phyloP scores from a whole-genome alignment of 495 filamentous ascomycete species.

The Penicillium roqueforti region DNA sequence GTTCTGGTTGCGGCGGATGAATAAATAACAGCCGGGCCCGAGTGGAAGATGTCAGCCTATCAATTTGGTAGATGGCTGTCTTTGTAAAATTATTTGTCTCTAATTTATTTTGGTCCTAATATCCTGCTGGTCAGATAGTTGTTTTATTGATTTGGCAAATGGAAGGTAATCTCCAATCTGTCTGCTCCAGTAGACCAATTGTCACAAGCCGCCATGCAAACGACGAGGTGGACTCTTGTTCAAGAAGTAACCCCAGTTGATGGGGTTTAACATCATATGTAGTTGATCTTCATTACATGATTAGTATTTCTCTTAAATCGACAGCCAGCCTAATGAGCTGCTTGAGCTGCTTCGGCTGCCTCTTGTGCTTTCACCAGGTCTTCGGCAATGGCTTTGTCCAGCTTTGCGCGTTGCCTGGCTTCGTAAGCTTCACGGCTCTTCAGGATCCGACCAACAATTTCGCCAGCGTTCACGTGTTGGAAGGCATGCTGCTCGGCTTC shows the following conservation, averaged over 20 bases:
- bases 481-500: conserved; percentile 72
- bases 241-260: conserved; percentile 14
- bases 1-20: conserved; percentile 62
- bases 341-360: conserved; percentile 5
- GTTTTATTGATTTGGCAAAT: background rate
- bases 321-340: conserved; percentile 10
- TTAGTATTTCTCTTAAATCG: background rate
- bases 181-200: background rate
- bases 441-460: conserved; percentile 88
- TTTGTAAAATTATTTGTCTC: conserved; percentile 20
- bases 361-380: conserved; percentile 42
- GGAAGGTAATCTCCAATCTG: background rate
- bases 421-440: conserved; percentile 80
- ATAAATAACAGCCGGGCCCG: conserved; percentile 16
- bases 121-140: conserved; percentile 11
- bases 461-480: conserved; percentile 81
- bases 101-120: conserved; percentile 13
- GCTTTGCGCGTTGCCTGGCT: conserved; percentile 82
- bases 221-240: background rate
- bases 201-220: background rate
- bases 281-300: conserved; percentile 15
- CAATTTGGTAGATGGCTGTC: background rate
- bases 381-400: conserved; percentile 74
- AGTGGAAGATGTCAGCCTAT: conserved; percentile 2
- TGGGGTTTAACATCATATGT: conserved; percentile 15